Conservation (phyloP, 345 rosid genomes). For the Populus tremula region DNA sequence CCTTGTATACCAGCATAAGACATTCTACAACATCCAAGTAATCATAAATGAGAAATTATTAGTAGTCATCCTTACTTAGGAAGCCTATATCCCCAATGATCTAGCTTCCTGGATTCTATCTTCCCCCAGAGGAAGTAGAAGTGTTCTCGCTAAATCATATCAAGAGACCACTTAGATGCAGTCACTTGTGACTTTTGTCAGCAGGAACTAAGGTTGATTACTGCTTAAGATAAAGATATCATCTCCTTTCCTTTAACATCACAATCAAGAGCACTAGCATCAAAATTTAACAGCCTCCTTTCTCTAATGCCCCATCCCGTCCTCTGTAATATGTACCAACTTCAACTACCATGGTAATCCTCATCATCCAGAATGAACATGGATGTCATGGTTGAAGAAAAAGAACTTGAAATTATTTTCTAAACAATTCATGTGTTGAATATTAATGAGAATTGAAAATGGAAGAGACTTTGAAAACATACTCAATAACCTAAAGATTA, state of each 20-base stretch:
- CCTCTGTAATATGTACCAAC: neutral
- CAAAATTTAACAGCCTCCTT: neutral
- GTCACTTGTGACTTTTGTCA: neutral
- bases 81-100: neutral
- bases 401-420: neutral
- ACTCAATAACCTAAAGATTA: neutral
- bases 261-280: neutral
- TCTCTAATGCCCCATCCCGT: neutral
- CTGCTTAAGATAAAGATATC: neutral
- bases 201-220: neutral
- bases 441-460: constrained; percentile 5
- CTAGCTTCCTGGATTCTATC: neutral
- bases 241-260: constrained; percentile 3
- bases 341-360: neutral
- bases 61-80: neutral
- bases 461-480: neutral
- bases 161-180: neutral
- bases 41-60: neutral
- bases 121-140: neutral
- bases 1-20: neutral
- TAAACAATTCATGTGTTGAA: neutral
- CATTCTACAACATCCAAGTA: neutral
- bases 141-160: neutral
- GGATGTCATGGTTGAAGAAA: neutral
- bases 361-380: neutral